Base-by-base conservation (phyloP, 2,329 filamentous ascomycete genomes). In the Paracoccidioides lutzii region DNA sequence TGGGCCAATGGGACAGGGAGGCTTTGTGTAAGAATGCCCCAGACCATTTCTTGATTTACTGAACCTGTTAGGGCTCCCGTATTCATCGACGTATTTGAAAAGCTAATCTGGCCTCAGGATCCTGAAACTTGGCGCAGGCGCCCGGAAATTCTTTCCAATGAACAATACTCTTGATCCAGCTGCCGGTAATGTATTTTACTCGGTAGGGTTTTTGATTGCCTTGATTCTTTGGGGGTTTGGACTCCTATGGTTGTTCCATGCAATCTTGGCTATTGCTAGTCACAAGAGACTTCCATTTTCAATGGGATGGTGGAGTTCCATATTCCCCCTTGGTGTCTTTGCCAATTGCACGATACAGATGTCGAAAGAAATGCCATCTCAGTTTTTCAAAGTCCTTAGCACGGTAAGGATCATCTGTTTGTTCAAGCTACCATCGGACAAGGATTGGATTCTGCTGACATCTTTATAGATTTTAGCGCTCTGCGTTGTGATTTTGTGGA, bases 1-100 rank as follows among this genome's bases (percentile, higher is more conserved):
- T 0, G 83, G 84, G 0, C 83, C 84, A 0, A 69, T 87, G 1
- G 83, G 83, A 0, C 81, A 85, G 65, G 84, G 83, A 12, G 82
- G 81, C 1, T 87, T 79, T 63, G 78, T 73, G 62, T 69, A 65
- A 54, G 66, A 59, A 57, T n/a, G 49, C 10, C 44, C 12, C 32
- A 51, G 22, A 35, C 38, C 2, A 3, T 9, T 15, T 12, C 65
- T 65, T 8, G 12, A 22, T 37, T 14, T 30, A 8, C 5, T 40
- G 41, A 32, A 44, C 43, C 8, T 45, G 28, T 12, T 35, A 15
- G 5, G 5, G n/a, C 44, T 12, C 10, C n/a, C 4, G 37, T 33
- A 9, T 15, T 2, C 5, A 9, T 52, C 32, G 4, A n/a, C 35
- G 30, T 22, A n/a, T 37, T 44, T 37, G 15, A 9, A 42, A 42